Percentiles rank a stretch among this genome's conserved stretches.
Conservation (phyloP, 2,329 filamentous ascomycete genomes). For the Verticillium tricorpus region DNA sequence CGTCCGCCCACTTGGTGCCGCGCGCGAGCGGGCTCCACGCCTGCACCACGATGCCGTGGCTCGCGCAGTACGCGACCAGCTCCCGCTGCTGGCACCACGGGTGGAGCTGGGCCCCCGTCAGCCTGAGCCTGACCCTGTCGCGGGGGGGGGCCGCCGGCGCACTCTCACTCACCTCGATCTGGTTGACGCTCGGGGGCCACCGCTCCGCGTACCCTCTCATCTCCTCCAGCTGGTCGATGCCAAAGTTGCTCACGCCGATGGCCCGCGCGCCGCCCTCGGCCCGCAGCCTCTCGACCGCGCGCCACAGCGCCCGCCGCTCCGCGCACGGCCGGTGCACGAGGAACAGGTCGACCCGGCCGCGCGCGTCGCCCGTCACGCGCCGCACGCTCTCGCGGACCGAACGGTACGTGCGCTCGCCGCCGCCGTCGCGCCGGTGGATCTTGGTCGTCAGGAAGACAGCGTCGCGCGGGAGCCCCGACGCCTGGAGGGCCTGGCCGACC, state of each 20-base stretch:
- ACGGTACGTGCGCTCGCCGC: constrained; percentile 54
- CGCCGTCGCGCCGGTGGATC: constrained; percentile 50
- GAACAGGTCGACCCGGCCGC: constrained; percentile 67
- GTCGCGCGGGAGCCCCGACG: constrained; percentile 49
- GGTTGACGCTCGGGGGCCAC: constrained; percentile 69
- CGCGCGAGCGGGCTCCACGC: constrained; percentile 34
- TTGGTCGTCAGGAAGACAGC: constrained; percentile 70
- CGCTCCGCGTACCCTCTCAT: constrained; percentile 60
- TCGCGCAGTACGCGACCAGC: constrained; percentile 57
- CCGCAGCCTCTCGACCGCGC: constrained; percentile 58
- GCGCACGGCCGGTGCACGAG: constrained; percentile 62
- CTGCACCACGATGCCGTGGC: constrained; percentile 62
- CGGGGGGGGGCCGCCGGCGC: too few relatives aligned
- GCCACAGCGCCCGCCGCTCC: constrained; percentile 59
- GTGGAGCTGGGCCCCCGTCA: constrained; percentile 40
- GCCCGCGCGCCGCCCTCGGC: constrained; percentile 55
- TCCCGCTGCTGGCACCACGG: constrained; percentile 59
- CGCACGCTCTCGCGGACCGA: constrained; percentile 55
- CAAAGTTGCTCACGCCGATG: constrained; percentile 72
- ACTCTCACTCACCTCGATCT: constrained; percentile 48
- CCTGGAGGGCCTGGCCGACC: constrained; percentile 59
- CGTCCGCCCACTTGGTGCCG: constrained; percentile 40
- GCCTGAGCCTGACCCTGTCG: constrained; percentile 37
- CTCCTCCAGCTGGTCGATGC: constrained; percentile 63
- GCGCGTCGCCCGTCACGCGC: constrained; percentile 48